Base-by-base conservation (phyloP, 805 yeast species). In the Huiozyma naganishii region DNA sequence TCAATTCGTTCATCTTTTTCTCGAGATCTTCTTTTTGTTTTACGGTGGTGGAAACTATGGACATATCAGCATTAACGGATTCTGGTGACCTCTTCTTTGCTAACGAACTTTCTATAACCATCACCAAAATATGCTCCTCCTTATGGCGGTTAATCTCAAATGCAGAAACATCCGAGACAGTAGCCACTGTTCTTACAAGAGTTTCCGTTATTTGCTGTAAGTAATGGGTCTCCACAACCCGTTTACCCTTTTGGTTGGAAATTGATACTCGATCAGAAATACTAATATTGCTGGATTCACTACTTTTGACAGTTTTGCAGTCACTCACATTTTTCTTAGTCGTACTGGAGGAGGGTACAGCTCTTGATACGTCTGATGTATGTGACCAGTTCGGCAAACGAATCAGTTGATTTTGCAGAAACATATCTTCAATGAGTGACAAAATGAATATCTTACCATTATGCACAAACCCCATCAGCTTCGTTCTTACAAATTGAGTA, bases 401-500 rank as follows among this genome's bases (percentile, higher is more conserved):
- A 5, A 60, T 45, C 12, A 63, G 43, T 44, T 56, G 57, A 43
- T 63, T 63, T 61, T 88, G 96, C 39, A 90, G 73, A 39, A 92
- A 75, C 58, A 97, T 72, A 61, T 92, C 98, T 54, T 92, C 98
- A 50, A 88, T 86, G 34, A 86, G 68, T 0, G 98, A 97, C 36
- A 92, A 65, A 1, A 92, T 83, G 55, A 82, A 92, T 0, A 92
- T 81, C 53, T 84, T 87, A 8, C 96, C 97, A 47, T 84, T 79
- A 54, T 75, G 82, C 1, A 86, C 74, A 61, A 92, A 92, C 0
- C 99, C 99, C 40, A 92, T 69, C 13, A 90, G 60, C 3, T 97
- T 96, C 0, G 97, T 90, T 53, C 98, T 73, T 41, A 92, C 70
- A 60, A 89, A 92, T 43, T 46, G 44, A 3, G 55, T 50, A 2